Base-by-base conservation (phyloP, 257 asterid genomes). In the Dorcoceras hygrometricum region DNA sequence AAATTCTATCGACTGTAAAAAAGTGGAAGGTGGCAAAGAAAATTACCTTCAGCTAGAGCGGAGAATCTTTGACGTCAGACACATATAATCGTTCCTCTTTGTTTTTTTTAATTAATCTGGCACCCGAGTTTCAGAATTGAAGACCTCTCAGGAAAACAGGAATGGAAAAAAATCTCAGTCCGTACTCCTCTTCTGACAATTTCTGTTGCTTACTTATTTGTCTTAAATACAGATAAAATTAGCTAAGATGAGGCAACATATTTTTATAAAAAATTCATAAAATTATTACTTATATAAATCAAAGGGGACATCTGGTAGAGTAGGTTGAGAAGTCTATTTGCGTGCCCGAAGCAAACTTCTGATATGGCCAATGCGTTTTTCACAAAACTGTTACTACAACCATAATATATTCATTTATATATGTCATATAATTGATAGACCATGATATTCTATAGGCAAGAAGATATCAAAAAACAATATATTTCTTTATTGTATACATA, bases 321-420 rank as follows among this genome's bases (percentile, higher is more conserved):
- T 77, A 72, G 82, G 80, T 74, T 12, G 60, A 66, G 53, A 59
- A 63, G 65, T 51, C 76, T 50, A 57, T 54, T 74, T 63, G 32
- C 69, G 70, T 79, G 87, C 69, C 71, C 29, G 57, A 16, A 10
- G 9, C 18, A 10, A 11, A 16, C 0, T 10, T n/a, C n/a, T n/a
- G n/a, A n/a, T n/a, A 36, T 36, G 18, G 11, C 48, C 48, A 10
- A 36, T 9, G 4, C 18, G 48, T 36, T 32, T 32, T 28, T n/a
- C n/a, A n/a, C n/a, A n/a, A n/a, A n/a, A n/a, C n/a, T n/a, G n/a
- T n/a, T n/a, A n/a, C n/a, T n/a, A n/a, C n/a, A n/a, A n/a, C n/a
- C n/a, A n/a, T n/a, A n/a, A n/a, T n/a, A n/a, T n/a, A n/a, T n/a
- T n/a, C n/a, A n/a, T n/a, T n/a, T n/a, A n/a, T n/a, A n/a, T n/a